Evolutionary conservation across 2,329 filamentous ascomycete species (phyloP).

Genomic region (Blumeria graminis): DNA sequence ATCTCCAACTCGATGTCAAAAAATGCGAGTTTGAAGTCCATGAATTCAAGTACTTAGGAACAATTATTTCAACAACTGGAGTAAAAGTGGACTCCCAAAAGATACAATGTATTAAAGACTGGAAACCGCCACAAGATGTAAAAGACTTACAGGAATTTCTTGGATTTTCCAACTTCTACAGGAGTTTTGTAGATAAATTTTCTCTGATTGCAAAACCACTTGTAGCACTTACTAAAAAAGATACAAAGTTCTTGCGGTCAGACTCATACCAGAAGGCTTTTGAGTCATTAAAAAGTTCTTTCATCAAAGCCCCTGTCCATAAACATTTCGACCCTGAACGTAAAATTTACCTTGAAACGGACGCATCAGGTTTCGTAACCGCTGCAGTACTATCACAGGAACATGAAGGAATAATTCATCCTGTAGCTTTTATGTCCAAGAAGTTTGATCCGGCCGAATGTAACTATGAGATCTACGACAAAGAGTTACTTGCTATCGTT

Average conservation of each 20-base stretch:
- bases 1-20: not conserved
- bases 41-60: not conserved
- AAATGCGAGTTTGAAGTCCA: not conserved
- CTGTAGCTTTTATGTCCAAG: not conserved
- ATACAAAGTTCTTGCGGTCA: not conserved
- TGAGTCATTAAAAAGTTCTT: not conserved
- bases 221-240: not conserved
- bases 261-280: not conserved
- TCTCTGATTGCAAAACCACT: not conserved
- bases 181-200: constrained; percentile 1
- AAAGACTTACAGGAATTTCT: not conserved
- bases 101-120: not conserved
- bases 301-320: not conserved
- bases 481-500: not conserved
- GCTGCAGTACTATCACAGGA: not conserved
- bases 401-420: not conserved
- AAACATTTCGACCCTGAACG: not conserved
- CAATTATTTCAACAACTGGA: not conserved
- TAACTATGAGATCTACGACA: not conserved
- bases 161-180: not conserved
- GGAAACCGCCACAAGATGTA: not conserved
- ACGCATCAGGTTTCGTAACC: not conserved
- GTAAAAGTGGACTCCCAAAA: not conserved
- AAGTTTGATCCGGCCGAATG: not conserved
- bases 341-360: not conserved